phyloP scores from a whole-genome alignment of 2,329 filamentous ascomycete genomes.

The Ceratocystiopsis sp. region DNA sequence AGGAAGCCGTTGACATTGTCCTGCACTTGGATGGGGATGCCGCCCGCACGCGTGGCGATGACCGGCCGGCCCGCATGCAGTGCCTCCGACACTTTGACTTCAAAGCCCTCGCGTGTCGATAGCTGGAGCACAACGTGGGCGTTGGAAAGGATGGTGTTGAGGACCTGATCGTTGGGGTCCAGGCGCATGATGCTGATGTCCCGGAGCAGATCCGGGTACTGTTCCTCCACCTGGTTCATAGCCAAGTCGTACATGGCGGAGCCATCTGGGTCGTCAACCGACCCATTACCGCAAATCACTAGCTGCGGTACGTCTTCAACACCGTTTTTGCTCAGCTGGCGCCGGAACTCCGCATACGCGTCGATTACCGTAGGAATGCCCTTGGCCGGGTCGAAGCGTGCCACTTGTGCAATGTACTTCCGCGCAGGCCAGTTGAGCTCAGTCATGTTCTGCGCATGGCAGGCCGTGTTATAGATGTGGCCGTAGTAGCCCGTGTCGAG shows the following conservation, averaged over 20 bases:
- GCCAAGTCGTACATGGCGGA: constrained; percentile 55
- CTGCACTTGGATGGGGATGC: constrained; percentile 64
- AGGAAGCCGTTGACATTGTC: constrained; percentile 57
- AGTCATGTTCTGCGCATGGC: constrained; percentile 41
- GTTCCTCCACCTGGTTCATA: constrained; percentile 45
- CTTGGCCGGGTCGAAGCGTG: constrained; percentile 71
- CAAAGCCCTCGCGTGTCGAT: constrained; percentile 68
- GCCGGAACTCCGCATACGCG: constrained; percentile 56
- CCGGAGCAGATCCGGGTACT: constrained; percentile 42
- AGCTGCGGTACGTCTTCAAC: constrained; percentile 47
- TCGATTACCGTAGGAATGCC: constrained; percentile 64
- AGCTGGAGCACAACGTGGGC: constrained; percentile 61
- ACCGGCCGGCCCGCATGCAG: constrained; percentile 65
- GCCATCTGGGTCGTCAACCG: constrained; percentile 66
- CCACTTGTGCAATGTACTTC: constrained; percentile 64
- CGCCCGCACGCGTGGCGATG: constrained; percentile 60
- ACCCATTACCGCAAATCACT: constrained; percentile 62
- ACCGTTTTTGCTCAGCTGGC: constrained; percentile 35
- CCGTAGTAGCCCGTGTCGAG: constrained; percentile 62
- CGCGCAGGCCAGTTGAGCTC: constrained; percentile 40
- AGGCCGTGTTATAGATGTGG: constrained; percentile 51
- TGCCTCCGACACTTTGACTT: constrained; percentile 74
- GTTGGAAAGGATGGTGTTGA: constrained; percentile 59
- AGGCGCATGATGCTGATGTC: constrained; percentile 63
- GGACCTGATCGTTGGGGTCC: constrained; percentile 60